Evolutionary conservation across 176 grass and related monocot genomes (phyloP), one percentile per base, ranked within the genome.

Genomic region (Avena insularis): DNA sequence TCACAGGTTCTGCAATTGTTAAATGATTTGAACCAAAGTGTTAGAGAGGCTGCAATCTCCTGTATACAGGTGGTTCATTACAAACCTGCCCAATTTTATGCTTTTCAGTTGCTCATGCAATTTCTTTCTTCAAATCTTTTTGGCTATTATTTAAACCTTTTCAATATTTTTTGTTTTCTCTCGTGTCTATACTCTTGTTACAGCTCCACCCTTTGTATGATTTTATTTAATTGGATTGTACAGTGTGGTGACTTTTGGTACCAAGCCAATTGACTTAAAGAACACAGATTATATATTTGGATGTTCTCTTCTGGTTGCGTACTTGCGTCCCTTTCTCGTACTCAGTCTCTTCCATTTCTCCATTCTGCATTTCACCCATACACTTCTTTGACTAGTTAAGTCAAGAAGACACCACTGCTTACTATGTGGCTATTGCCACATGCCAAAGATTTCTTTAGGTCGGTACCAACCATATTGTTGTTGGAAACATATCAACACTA

Each of bases 21-120:
- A 87, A 95, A 93, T 77, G 96, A 98, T 85, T 83, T 89, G 2
- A 95, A 98, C 66, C 90, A 94, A 86, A 91, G 90, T 91, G 96
- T 98, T 48, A 92, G 96, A 84, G 96, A 94, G 12, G 90, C 96
- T 87, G 88, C 91, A 63, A 92, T 91, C 72, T 94, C 82, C 72
- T 98, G 96, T 89, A 92, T 98, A 88, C 93, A 94, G 96, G 85
- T 93, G 29, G 46, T 65, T 48, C 60, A 50, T 69, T 71, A 72
- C 29, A 71, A 71, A 71, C 55, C 56, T 70, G 21, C 15, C 48
- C 21, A 48, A 58, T 17, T 83, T 51, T 29, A 64, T 45, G 11
- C 76, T 65, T 79, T 74, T 79, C 66, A 89, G 71, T 84, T 89
- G 29, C 12, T 46, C 80, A 12, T 45, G 36, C n/a, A 79, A 80